Base-by-base conservation (phyloP, 805 yeast genomes). In the Teunomyces pallodes region DNA sequence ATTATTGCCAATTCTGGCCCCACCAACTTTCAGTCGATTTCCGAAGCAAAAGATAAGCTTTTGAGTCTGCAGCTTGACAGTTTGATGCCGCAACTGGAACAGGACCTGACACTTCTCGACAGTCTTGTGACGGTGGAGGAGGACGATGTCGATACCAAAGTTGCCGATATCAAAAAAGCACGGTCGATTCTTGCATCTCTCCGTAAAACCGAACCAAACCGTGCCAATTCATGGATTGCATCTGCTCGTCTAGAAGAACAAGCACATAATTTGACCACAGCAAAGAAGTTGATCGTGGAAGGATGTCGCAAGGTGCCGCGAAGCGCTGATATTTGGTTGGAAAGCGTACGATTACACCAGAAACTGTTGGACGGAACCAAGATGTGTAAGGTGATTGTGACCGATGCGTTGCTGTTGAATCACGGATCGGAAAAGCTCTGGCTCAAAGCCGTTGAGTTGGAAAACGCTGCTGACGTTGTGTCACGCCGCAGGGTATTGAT, bases 181-280 rank as follows among this genome's bases (percentile, higher is more conserved):
- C 69, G 94, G 32, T 59, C 74, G 2, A 70, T 90, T 7, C 72
- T 91, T 41, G 70, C 79, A n/a, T 83, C 90, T 2, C 76, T 87
- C 53, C 74, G 95, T 31, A 80, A 79, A 53, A 69, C 89, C 0
- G 86, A 88, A 56, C 96, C 97, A 0, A 65, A 69, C 36, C 84
- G 83, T 49, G 79, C 96, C 0, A 79, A 80, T 42, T 87, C 86
- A 4, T 92, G 96, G 96, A 86, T 92, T 17, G 89, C 95, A 0
- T 80, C 90, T 42, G 95, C 96, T 0, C 67, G 89, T 42, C 61
- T 90, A 8, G 98, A 92, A 59, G 86, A 81, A 54, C 77, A 76
- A 40, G 85, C 84, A 1, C 75, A 75, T 39, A 82, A 81, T 45
- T 70, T 72, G 46, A 67, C 67, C 4, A 65, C 65, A 10, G 97